Evolutionary conservation across 2,329 filamentous ascomycete species (phyloP).

Genomic region (Fusarium buxicola): DNA sequence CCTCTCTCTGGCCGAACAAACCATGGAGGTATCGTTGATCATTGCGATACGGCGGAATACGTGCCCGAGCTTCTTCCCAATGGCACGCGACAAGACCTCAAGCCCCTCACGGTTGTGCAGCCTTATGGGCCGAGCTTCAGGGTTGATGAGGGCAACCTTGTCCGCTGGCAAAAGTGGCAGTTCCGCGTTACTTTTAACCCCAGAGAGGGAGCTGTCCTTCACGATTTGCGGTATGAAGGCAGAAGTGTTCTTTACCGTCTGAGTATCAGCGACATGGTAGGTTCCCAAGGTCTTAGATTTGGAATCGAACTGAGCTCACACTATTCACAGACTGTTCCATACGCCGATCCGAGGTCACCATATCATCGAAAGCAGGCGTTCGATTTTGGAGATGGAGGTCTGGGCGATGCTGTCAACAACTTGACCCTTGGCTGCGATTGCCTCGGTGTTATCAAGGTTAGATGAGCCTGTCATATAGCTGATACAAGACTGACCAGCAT

Average conservation of each 20-base stretch:
- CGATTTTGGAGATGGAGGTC: constrained; percentile 75
- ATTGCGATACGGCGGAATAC: constrained; percentile 53
- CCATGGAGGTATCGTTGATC: constrained; percentile 42
- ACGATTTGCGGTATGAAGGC: constrained; percentile 75
- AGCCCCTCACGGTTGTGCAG: constrained; percentile 65
- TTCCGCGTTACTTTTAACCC: constrained; percentile 77
- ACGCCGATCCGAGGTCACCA: constrained; percentile 71
- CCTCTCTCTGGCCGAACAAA: constrained; percentile 35
- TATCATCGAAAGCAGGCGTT: constrained; percentile 76
- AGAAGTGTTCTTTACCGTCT: constrained; percentile 75
- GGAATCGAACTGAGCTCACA: not conserved
- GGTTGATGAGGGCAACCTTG: constrained; percentile 56
- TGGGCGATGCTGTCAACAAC: constrained; percentile 74
- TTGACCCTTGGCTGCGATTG: constrained; percentile 75
- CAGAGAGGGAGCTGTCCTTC: constrained; percentile 75
- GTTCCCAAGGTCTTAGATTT: not conserved
- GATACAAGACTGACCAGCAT: not conserved
- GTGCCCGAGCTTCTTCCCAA: constrained; percentile 55
- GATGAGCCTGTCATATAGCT: not conserved
- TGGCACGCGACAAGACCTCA: constrained; percentile 62
- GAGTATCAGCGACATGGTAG: constrained; percentile 74
- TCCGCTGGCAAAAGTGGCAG: constrained; percentile 74
- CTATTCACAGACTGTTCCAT: constrained; percentile 62
- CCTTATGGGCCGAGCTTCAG: constrained; percentile 54
- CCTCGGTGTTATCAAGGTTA: constrained; percentile 68